Evolutionary conservation across 805 yeast genomes (phyloP).

Genomic region (Yueomyces sinensis): DNA sequence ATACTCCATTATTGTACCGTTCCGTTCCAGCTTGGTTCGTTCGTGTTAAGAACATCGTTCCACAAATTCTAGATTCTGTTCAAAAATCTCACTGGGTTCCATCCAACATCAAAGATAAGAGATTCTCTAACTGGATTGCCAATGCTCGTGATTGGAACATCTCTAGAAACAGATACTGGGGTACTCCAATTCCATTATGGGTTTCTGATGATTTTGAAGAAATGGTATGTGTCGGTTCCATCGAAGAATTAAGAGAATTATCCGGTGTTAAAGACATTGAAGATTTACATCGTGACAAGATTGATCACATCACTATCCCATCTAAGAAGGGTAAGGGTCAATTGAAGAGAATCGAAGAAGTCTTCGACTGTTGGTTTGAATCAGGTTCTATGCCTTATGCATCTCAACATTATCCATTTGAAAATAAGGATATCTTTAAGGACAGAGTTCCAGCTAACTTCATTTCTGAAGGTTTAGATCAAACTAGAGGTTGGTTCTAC

Average conservation of each 20-base stretch:
- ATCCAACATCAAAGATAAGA: constrained; percentile 72
- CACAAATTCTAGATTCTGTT: constrained; percentile 78
- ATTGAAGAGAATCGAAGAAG: constrained; percentile 88
- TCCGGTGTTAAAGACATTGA: constrained; percentile 72
- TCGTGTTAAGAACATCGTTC: constrained; percentile 74
- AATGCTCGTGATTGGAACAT: constrained; percentile 99
- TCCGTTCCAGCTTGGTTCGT: constrained; percentile 99
- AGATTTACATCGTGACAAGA: constrained; percentile 87
- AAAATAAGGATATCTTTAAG: constrained; percentile 56
- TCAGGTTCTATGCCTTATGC: constrained; percentile 99
- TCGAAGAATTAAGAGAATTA: constrained; percentile 71
- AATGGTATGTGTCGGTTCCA: constrained; percentile 84
- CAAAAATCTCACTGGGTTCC: constrained; percentile 94
- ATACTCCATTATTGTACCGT: constrained; percentile 91
- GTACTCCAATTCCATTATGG: constrained; percentile 98
- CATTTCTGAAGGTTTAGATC: constrained; percentile 97
- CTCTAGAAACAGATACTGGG: constrained; percentile 98
- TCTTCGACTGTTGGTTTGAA: constrained; percentile 99
- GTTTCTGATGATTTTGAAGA: constrained; percentile 88
- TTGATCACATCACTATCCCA: constrained; percentile 88
- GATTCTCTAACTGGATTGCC: constrained; percentile 96
- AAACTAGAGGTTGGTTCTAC: constrained; percentile 99
- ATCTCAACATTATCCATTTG: constrained; percentile 93
- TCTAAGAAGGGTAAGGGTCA: constrained; percentile 80
- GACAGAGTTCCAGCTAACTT: constrained; percentile 90